Conservation (phyloP, 2,329 filamentous ascomycete genomes). For the Claviceps sorghi region DNA sequence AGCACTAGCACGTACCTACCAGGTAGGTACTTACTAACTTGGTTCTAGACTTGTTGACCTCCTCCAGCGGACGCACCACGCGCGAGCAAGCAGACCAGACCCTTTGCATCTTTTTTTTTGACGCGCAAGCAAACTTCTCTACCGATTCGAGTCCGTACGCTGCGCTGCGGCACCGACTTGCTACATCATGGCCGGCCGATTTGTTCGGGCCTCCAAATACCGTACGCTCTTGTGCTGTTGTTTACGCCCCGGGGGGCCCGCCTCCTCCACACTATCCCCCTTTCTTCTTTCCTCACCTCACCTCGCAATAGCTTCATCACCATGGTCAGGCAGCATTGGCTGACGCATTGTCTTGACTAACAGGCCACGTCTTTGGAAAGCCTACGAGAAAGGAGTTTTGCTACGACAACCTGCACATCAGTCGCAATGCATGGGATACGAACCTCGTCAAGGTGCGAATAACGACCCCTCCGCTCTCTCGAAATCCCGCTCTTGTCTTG, state of each 20-base stretch:
- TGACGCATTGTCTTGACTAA: background rate
- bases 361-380: conserved; percentile 97
- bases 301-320: background rate
- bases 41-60: background rate
- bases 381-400: conserved; percentile 91
- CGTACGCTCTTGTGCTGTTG: conserved; percentile 31
- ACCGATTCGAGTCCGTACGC: background rate
- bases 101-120: background rate
- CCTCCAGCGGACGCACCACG: background rate
- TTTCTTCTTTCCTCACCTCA: background rate
- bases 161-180: conserved; percentile 7
- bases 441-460: conserved; percentile 81
- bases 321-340: background rate
- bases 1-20: too few species aligned
- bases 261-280: too few species aligned
- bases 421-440: conserved; percentile 97
- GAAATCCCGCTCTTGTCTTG: background rate
- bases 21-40: background rate
- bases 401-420: conserved; percentile 96
- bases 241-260: background rate
- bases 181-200: conserved; percentile 44
- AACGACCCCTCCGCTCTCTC: too few species aligned
- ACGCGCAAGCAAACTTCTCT: background rate
- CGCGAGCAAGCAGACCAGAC: background rate
- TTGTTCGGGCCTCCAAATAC: conserved; percentile 55